phyloP scores from a whole-genome alignment of 1,284 basidiomycete species.

The Austropuccinia psidii region DNA sequence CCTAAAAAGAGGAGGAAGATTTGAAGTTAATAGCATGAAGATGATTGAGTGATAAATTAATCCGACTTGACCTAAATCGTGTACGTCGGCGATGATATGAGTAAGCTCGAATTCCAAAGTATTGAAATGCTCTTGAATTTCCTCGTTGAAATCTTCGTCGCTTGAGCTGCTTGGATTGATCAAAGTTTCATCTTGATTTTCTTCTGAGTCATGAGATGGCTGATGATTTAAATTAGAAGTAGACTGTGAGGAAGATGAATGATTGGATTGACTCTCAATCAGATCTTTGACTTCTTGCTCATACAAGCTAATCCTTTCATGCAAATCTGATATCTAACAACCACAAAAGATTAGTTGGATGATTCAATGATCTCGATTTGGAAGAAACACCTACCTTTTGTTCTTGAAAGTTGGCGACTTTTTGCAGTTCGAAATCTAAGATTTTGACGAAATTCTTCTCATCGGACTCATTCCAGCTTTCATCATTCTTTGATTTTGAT shows the following conservation, averaged over 20 bases:
- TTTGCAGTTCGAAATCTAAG: constrained; percentile 16
- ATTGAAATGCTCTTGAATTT: constrained; percentile 78
- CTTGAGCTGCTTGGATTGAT: constrained; percentile 52
- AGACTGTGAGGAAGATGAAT: too few species aligned
- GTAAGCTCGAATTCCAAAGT: constrained; percentile 91
- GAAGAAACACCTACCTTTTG: constrained; percentile 30
- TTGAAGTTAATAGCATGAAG: background rate
- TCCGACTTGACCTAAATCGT: constrained; percentile 85
- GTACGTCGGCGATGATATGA: constrained; percentile 91
- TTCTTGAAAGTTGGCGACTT: constrained; percentile 33
- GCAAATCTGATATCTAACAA: constrained; percentile 75
- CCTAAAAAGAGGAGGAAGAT: constrained; percentile 26
- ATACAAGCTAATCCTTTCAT: constrained; percentile 67
- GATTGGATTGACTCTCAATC: too few species aligned
- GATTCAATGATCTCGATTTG: background rate
- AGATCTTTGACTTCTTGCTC: constrained; percentile 70
- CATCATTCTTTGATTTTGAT: constrained; percentile 19
- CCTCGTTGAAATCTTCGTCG: constrained; percentile 52
- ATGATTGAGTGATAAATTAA: constrained; percentile 43
- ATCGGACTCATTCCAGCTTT: constrained; percentile 38
- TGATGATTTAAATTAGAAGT: background rate
- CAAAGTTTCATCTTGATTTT: constrained; percentile 42
- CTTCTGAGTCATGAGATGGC: constrained; percentile 46
- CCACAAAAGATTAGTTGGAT: background rate
- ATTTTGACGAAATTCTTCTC: constrained; percentile 36